Base-by-base conservation (phyloP, 1,139 yeast genomes). In the Geotrichum europaeum region DNA sequence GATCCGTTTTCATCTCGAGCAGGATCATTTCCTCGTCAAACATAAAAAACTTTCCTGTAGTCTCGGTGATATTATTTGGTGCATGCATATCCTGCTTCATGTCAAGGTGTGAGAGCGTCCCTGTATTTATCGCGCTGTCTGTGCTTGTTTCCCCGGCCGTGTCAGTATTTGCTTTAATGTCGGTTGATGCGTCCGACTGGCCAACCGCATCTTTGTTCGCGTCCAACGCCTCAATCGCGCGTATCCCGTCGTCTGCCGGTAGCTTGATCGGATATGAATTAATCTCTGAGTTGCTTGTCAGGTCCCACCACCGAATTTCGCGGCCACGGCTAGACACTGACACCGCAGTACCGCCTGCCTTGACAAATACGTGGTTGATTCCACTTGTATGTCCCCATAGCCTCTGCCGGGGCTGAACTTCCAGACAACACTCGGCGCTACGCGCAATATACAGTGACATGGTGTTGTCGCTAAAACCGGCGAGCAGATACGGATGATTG, bases 251-350 rank as follows among this genome's bases (percentile, higher is more conserved):
- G n/a, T 10, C 9, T 32, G 30, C 36, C 24, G 36, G 55, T 10
- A 18, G 24, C 18, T 18, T 18, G 7, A n/a, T 53, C 24, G 51
- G 43, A 45, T 13, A 32, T 28, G 28, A 30, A 25, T n/a, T 49
- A 20, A 47, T n/a, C 15, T 32, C n/a, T 43, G 32, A 4, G 51
- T 28, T 49, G 51, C 15, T 43, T 20, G 32, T 25, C 18, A 22
- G 47, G n/a, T 65, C 64, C 67, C 67, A 65, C 63, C 67, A 62
- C 12, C 64, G 59, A 40, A 65, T 58, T 55, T 65, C 67, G n/a
- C 53, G 57, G 20, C 61, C 62, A 15, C 60, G 55, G 7, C 60
- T 50, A 24, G 66, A 62, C 5, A 65, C 65, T 3, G 67, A 65
- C 4, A 65, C 58, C 4, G 67, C 67, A 24, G 59, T 57, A 3